These are phyloP conservation scores for Alternaria metachromatica DNA, from an alignment of 2,329 filamentous ascomycete species.

Conservation along the genomic window DNA sequence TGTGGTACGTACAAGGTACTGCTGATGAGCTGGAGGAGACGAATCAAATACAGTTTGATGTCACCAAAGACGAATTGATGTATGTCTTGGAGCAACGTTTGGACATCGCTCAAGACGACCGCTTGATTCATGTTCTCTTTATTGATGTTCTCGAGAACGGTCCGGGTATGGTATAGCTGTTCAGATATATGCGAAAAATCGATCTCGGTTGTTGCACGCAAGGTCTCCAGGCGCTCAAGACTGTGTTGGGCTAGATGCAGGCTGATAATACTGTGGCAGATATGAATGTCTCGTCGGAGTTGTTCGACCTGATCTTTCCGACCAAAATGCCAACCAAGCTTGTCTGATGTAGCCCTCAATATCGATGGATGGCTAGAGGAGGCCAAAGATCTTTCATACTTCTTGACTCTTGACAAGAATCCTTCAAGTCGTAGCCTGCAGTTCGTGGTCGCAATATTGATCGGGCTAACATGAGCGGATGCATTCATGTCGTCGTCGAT, in stretches of 20 bases:
- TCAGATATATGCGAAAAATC: not conserved
- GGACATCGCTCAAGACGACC: not conserved
- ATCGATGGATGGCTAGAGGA: rapidly evolving
- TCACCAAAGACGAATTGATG: not conserved
- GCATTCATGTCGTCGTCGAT: not conserved
- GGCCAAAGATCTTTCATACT: not conserved
- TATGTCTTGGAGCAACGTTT: not conserved
- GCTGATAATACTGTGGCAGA: not conserved
- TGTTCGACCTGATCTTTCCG: not conserved
- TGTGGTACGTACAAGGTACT: not conserved
- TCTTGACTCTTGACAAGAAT: not conserved
- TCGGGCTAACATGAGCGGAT: not conserved
- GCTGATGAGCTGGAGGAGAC: not conserved
- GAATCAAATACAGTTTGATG: not conserved
- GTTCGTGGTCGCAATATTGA: not conserved
- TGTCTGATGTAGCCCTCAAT: not conserved
- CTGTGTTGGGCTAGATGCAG: not conserved
- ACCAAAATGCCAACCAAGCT: not conserved
- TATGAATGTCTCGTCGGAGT: not conserved
- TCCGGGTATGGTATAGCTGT: not conserved
- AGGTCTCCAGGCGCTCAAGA: not conserved
- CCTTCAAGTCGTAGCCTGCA: not conserved
- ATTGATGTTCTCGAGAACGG: not conserved
- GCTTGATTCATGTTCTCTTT: not conserved
- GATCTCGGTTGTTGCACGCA: not conserved